Evolutionary conservation across 768 basidiomycete species (phyloP).

Genomic region (Mycena haematopus): DNA sequence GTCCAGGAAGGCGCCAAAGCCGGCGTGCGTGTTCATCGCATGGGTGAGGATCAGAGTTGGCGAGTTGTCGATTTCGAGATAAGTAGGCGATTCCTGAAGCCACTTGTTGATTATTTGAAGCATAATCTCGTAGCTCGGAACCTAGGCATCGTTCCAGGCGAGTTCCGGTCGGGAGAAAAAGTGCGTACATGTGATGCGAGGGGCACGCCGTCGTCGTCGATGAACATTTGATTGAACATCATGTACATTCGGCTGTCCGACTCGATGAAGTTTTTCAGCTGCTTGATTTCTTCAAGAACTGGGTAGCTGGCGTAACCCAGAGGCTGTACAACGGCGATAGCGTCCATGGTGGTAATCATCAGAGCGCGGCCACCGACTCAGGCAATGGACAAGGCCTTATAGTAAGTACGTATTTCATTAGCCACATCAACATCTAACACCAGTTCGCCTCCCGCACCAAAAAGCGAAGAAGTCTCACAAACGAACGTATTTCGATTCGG

Average conservation of each 20-base stretch:
- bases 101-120: background rate
- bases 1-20: constrained; percentile 1
- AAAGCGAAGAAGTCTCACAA: too few relatives aligned
- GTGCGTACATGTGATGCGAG: background rate
- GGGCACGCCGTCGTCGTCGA: background rate
- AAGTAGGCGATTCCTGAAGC: background rate
- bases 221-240: constrained; percentile 8
- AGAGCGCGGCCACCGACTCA: too few relatives aligned
- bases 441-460: too few relatives aligned
- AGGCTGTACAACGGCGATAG: background rate
- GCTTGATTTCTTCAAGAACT: background rate
- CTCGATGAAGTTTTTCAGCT: constrained; percentile 7
- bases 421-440: too few relatives aligned
- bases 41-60: background rate
- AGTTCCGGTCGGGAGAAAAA: background rate
- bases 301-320: constrained; percentile 12
- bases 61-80: background rate
- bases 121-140: background rate
- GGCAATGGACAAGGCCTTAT: too few relatives aligned
- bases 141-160: background rate
- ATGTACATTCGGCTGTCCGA: background rate
- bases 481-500: too few relatives aligned
- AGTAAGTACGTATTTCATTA: too few relatives aligned
- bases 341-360: background rate
- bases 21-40: constrained; percentile 7